Evolutionary conservation across 805 yeast species (phyloP).

Genomic region (Ogataea wickerhamii): DNA sequence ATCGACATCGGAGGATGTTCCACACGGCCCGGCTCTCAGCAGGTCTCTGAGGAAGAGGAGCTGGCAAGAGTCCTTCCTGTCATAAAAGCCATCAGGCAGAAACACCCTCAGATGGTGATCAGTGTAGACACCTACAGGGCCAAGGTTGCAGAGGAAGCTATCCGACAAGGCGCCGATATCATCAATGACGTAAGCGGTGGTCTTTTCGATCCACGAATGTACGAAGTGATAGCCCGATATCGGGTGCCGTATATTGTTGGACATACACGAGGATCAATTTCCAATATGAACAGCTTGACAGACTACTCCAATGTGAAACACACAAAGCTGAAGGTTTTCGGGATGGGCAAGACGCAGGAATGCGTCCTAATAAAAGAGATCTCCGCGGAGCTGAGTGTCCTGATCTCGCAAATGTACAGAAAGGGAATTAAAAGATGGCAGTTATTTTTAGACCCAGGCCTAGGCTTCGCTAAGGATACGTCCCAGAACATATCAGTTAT

Average conservation of each 20-base stretch:
- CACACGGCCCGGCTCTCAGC: conserved; percentile 79
- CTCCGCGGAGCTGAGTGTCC: conserved; percentile 53
- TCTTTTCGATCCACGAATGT: conserved; percentile 60
- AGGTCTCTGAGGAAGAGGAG: conserved; percentile 64
- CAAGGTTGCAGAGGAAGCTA: conserved; percentile 63
- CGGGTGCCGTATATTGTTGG: conserved; percentile 77
- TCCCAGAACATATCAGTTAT: conserved; percentile 67
- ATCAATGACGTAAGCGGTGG: conserved; percentile 92
- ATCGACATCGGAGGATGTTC: conserved; percentile 94
- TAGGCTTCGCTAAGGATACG: conserved; percentile 90
- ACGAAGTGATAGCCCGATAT: conserved; percentile 60
- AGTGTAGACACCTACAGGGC: conserved; percentile 89
- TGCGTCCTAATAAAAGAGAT: conserved; percentile 52
- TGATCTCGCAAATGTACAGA: conserved; percentile 51
- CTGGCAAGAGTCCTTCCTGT: conserved; percentile 66
- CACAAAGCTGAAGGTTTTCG: conserved; percentile 14
- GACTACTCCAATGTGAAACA: conserved; percentile 42
- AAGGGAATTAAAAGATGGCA: conserved; percentile 86
- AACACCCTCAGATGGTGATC: conserved; percentile 42
- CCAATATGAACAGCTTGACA: conserved; percentile 62
- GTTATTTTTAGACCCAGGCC: conserved; percentile 86
- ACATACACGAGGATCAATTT: conserved; percentile 82
- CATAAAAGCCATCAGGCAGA: conserved; percentile 52
- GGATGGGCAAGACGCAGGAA: conserved; percentile 2
- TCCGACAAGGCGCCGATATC: conserved; percentile 81